phyloP scores from a whole-genome alignment of 768 basidiomycete species.

The Tulasnella sp. region DNA sequence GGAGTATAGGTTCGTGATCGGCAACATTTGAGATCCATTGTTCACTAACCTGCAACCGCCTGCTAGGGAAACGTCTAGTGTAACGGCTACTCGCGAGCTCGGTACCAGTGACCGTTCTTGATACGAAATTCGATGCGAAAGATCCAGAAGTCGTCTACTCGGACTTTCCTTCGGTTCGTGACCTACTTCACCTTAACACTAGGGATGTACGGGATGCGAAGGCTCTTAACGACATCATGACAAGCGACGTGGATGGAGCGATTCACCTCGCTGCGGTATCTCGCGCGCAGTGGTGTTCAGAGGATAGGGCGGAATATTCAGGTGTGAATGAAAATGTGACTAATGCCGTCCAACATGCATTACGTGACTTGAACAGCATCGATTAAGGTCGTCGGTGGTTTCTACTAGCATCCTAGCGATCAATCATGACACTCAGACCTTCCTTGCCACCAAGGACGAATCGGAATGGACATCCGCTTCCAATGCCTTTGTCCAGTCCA shows the following conservation, averaged over 20 bases:
- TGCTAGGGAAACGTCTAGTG: conserved; percentile 18
- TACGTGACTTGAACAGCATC: neutral
- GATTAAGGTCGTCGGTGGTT: conserved; percentile 24
- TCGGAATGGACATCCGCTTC: conserved; percentile 17
- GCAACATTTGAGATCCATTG: neutral
- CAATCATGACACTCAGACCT: conserved; percentile 22
- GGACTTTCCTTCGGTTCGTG: neutral
- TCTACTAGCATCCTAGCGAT: conserved; percentile 23
- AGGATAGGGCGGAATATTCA: conserved; percentile 21
- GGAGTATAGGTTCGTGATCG: conserved; percentile 19
- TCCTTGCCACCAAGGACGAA: conserved; percentile 14
- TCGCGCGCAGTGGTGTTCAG: conserved; percentile 19
- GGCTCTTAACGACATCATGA: conserved; percentile 13
- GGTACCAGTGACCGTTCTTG: conserved; percentile 19
- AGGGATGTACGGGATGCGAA: conserved; percentile 19
- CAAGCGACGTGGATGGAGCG: conserved; percentile 19
- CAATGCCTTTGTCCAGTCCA: conserved; percentile 23
- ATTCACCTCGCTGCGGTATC: conserved; percentile 22
- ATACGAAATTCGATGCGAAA: conserved; percentile 17
- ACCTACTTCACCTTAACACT: conserved; percentile 14
- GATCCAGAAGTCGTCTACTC: conserved; percentile 18
- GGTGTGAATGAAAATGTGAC: conserved; percentile 23
- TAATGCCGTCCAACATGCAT: conserved; percentile 17
- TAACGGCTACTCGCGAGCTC: conserved; percentile 17
- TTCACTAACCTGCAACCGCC: neutral